A percentile compares a stretch with the other conserved stretches of the same genome.
Evolutionary conservation across 1,284 basidiomycete species (phyloP).

Genomic region (Phellinidium pouzarii): DNA sequence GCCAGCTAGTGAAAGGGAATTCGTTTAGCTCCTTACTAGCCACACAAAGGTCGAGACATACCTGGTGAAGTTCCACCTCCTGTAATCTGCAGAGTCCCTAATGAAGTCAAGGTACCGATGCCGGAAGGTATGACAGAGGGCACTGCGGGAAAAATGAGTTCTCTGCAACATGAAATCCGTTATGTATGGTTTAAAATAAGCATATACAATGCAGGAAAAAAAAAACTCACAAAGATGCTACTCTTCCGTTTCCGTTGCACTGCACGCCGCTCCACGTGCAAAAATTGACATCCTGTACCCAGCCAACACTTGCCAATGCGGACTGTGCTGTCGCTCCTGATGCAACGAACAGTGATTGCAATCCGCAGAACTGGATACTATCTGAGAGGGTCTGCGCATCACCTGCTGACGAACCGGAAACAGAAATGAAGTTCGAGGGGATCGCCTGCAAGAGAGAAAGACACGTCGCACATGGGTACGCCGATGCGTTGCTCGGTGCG

Average conservation of each 20-base stretch:
- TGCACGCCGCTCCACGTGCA: constrained; percentile 44
- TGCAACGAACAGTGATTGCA: constrained; percentile 42
- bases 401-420: constrained; percentile 23
- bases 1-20: constrained; percentile 24
- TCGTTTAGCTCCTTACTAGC: not conserved
- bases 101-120: constrained; percentile 34
- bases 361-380: constrained; percentile 43
- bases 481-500: constrained; percentile 36
- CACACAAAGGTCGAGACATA: constrained; percentile 20
- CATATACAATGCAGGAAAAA: not conserved
- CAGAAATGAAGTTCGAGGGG: constrained; percentile 31
- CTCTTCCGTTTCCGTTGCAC: constrained; percentile 36
- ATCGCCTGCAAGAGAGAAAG: constrained; percentile 36
- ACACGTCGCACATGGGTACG: constrained; percentile 45
- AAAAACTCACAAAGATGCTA: constrained; percentile 38
- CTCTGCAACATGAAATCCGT: constrained; percentile 25
- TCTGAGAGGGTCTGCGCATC: constrained; percentile 30
- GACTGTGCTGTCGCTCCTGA: constrained; percentile 34
- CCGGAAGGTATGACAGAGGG: constrained; percentile 39
- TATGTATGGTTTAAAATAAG: not conserved
- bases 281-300: constrained; percentile 41
- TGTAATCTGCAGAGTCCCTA: constrained; percentile 36
- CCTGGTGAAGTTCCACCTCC: constrained; percentile 39
- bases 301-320: constrained; percentile 36
- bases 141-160: constrained; percentile 41